A percentile compares a stretch with the other conserved stretches of the same genome.
Conservation (phyloP, 129 eudicot genomes). For the Dittrichia graveolens region DNA sequence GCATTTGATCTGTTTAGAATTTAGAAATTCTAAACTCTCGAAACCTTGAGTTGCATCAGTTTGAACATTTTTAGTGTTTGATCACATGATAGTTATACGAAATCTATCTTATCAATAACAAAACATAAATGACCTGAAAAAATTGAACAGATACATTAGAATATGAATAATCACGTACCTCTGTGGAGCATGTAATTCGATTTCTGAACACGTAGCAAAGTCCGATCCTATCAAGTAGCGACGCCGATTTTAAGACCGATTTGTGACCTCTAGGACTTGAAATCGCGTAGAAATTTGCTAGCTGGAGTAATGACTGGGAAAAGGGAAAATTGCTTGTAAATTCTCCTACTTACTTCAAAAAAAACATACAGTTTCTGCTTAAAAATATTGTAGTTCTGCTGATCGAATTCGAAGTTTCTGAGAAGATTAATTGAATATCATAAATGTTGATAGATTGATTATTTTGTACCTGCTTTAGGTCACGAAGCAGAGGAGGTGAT, state of each 20-base stretch:
- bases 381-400: neutral
- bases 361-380: conserved; percentile 4
- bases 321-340: conserved; percentile 23
- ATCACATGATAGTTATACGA: neutral
- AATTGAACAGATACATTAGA: neutral
- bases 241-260: conserved; percentile 44
- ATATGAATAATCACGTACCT: conserved; percentile 43
- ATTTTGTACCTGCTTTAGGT: conserved; percentile 66
- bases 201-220: conserved; percentile 60
- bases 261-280: conserved; percentile 38
- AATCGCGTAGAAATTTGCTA: conserved; percentile 83
- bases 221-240: conserved; percentile 65
- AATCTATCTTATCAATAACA: neutral
- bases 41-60: conserved; percentile 16
- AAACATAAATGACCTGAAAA: neutral
- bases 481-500: conserved; percentile 70
- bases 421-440: neutral
- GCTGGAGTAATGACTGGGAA: conserved; percentile 71
- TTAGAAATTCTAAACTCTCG: neutral
- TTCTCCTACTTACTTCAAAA: neutral
- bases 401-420: conserved; percentile 12
- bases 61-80: neutral
- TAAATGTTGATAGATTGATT: neutral
- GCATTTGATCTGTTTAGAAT: conserved; percentile 6
- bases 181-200: conserved; percentile 56